A percentile compares a stretch with the other conserved stretches of the same genome.
phyloP scores from a whole-genome alignment of 2,329 filamentous ascomycete genomes.

The Emmonsiellopsis sp. region DNA sequence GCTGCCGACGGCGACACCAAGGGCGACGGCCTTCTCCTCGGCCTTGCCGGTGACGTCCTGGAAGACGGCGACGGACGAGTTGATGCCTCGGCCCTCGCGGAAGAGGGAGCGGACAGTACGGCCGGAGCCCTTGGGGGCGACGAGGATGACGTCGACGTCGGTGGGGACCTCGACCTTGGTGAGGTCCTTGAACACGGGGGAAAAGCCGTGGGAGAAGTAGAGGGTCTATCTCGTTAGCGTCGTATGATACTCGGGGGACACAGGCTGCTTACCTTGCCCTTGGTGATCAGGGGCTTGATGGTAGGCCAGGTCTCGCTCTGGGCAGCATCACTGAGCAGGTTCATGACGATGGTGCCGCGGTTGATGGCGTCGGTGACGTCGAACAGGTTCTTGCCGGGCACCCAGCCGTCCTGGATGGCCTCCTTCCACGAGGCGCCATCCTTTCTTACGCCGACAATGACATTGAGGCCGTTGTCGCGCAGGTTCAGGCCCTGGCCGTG shows the following conservation, averaged over 20 bases:
- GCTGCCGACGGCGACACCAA: constrained; percentile 92
- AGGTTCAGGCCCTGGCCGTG: constrained; percentile 99
- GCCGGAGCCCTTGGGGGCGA: constrained; percentile 97
- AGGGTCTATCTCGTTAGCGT: constrained; percentile 57
- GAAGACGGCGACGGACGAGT: constrained; percentile 96
- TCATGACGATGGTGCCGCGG: constrained; percentile 95
- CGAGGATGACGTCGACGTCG: constrained; percentile 98
- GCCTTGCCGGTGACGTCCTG: constrained; percentile 98
- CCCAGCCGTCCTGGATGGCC: constrained; percentile 93
- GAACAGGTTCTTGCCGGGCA: constrained; percentile 97
- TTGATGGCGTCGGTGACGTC: constrained; percentile 94
- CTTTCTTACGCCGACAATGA: constrained; percentile 98
- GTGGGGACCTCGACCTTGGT: constrained; percentile 96
- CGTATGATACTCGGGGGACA: background rate
- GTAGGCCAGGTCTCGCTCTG: constrained; percentile 98
- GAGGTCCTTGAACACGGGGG: constrained; percentile 97
- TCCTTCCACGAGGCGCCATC: constrained; percentile 98
- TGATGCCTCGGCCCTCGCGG: constrained; percentile 98
- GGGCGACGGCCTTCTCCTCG: constrained; percentile 92
- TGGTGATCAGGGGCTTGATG: constrained; percentile 95
- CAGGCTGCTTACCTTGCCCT: constrained; percentile 72
- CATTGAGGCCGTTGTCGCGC: constrained; percentile 98
- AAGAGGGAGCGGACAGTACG: constrained; percentile 97
- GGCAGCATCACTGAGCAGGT: constrained; percentile 93
- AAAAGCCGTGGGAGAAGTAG: constrained; percentile 99